A percentile compares a stretch with the other conserved stretches of the same genome.
These are phyloP conservation scores for Leishmania aethiopica DNA, from an alignment of 208 protist genomes.

Conservation along the genomic window DNA sequence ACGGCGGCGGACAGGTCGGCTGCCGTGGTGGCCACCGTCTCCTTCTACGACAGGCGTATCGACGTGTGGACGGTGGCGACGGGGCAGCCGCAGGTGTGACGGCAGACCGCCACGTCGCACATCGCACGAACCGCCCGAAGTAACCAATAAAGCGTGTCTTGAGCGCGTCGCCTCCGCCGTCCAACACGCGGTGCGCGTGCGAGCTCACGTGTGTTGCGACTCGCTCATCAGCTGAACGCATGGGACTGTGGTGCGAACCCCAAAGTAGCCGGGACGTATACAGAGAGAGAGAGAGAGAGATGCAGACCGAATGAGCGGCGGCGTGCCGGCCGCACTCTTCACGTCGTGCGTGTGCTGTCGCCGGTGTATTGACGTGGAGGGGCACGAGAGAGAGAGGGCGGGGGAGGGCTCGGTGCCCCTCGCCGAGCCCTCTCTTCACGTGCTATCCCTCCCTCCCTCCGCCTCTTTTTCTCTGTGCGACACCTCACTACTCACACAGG, in stretches of 20 bases:
- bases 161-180: neutral
- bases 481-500: neutral
- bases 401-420: neutral
- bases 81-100: neutral
- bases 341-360: neutral
- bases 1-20: neutral
- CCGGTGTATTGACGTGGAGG: neutral
- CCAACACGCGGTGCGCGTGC: neutral
- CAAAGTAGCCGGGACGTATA: too few relatives aligned
- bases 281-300: neutral
- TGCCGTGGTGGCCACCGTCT: slow-evolving; percentile 56
- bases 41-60: slow-evolving; percentile 82
- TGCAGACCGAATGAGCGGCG: neutral
- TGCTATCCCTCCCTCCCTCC: neutral
- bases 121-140: neutral
- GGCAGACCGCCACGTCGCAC: neutral
- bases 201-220: neutral
- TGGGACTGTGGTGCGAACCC: neutral
- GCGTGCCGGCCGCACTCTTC: neutral
- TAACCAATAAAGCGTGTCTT: neutral
- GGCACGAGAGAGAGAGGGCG: neutral
- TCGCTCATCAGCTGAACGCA: neutral
- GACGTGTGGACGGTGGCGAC: slow-evolving; percentile 53
- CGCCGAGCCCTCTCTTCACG: neutral
- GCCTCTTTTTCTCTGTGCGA: neutral